Evolutionary conservation across 2,329 filamentous ascomycete genomes (phyloP).

Genomic region (Phyllosticta citriasiana): DNA sequence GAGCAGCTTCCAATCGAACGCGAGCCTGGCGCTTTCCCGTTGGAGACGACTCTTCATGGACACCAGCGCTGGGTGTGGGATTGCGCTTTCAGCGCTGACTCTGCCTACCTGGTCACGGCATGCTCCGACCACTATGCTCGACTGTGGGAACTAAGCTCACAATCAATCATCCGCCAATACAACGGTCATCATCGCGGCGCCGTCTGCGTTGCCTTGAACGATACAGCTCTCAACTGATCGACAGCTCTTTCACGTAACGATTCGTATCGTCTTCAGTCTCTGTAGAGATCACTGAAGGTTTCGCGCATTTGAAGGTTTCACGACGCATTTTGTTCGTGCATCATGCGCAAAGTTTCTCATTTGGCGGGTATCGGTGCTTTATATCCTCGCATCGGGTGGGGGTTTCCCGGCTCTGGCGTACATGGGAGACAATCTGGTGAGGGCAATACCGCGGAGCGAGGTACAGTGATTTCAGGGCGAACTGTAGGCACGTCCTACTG

Average conservation of each 20-base stretch:
- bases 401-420: background rate
- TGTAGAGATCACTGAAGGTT: background rate
- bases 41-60: conserved; percentile 78
- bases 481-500: background rate
- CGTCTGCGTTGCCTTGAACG: conserved; percentile 86
- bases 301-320: background rate
- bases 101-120: conserved; percentile 84
- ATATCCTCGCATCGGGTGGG: background rate
- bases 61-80: conserved; percentile 98
- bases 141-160: conserved; percentile 78
- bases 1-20: conserved; percentile 26
- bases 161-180: conserved; percentile 88
- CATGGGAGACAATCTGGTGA: background rate
- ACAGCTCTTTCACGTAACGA: background rate
- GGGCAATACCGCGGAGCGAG: background rate
- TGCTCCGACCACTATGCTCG: conserved; percentile 90
- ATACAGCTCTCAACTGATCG: conserved; percentile 36
- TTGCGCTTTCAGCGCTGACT: conserved; percentile 88
- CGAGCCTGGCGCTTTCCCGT: conserved; percentile 53
- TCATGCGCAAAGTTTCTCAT: background rate
- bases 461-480: background rate
- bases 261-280: background rate
- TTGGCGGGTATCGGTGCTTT: background rate
- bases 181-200: conserved; percentile 89
- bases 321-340: background rate